Percentiles rank a stretch among this genome's conserved stretches.
Evolutionary conservation across 2,329 filamentous ascomycete species (phyloP).

Genomic region (Celoporthe dispersa): DNA sequence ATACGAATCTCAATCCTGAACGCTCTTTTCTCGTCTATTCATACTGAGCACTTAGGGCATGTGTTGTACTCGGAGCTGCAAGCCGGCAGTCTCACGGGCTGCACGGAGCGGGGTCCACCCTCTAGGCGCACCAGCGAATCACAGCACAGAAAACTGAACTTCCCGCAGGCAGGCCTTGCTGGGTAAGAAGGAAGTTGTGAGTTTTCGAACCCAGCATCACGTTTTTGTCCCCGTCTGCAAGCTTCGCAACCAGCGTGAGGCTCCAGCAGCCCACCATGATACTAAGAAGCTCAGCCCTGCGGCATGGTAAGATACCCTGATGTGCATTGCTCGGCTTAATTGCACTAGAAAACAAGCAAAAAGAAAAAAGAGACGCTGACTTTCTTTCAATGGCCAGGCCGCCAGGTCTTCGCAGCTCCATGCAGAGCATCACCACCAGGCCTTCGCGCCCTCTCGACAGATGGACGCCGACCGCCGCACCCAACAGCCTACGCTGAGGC

Average conservation of each 20-base stretch:
- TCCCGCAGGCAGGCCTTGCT: slow-evolving; percentile 2
- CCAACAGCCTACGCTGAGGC: slow-evolving; percentile 33
- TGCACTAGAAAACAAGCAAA: too few species aligned
- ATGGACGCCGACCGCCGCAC: slow-evolving; percentile 36
- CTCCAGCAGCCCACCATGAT: slow-evolving; percentile 52
- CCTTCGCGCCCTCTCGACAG: slow-evolving; percentile 44
- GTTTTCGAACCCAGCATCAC: slow-evolving; percentile 5
- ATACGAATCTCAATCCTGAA: not conserved
- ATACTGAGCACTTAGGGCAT: not conserved
- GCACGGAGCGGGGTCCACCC: not conserved
- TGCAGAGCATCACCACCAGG: slow-evolving; percentile 44
- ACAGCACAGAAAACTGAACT: not conserved
- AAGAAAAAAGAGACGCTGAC: too few species aligned
- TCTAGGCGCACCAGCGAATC: slow-evolving; percentile 11
- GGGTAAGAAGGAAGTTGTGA: not conserved
- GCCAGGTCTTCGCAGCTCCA: slow-evolving; percentile 54
- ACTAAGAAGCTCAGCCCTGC: slow-evolving; percentile 56
- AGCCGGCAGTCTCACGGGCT: not conserved
- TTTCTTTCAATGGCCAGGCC: slow-evolving; percentile 47
- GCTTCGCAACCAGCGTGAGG: slow-evolving; percentile 29
- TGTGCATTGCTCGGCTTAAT: too few species aligned
- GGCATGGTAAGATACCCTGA: slow-evolving; percentile 53
- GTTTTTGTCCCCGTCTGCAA: slow-evolving; percentile 7
- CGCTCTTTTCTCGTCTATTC: not conserved
- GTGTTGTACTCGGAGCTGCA: not conserved